phyloP scores from a whole-genome alignment of 441 rosid genomes.

The Corymbia citriodora region DNA sequence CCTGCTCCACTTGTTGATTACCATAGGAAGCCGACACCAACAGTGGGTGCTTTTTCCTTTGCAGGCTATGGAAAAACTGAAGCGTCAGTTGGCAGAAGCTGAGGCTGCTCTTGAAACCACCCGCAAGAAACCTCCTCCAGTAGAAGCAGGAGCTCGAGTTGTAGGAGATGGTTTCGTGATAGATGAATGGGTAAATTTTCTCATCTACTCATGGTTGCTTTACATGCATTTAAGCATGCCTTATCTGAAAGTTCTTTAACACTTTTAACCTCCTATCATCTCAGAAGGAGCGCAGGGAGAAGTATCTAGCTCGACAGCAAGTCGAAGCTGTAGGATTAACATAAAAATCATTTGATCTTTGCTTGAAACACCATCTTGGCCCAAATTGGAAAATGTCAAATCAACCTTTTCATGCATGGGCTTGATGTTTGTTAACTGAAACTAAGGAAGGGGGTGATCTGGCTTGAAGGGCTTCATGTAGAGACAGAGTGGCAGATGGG shows the following conservation, averaged over 20 bases:
- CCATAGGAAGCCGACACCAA: neutral
- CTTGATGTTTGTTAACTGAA: neutral
- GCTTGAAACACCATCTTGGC: neutral
- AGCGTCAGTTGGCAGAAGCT: constrained; percentile 59
- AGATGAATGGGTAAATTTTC: constrained; percentile 62
- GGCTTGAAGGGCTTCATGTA: neutral
- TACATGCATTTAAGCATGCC: neutral
- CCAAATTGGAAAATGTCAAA: neutral
- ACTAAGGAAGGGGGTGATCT: neutral
- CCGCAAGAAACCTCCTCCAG: constrained; percentile 63
- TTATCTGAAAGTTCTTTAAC: neutral
- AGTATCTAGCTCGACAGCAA: constrained; percentile 66
- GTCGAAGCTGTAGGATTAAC: constrained; percentile 38
- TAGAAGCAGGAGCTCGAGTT: constrained; percentile 51
- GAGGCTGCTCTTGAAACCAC: constrained; percentile 60
- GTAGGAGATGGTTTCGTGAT: constrained; percentile 71
- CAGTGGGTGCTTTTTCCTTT: neutral
- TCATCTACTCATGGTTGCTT: neutral
- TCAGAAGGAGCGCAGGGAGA: constrained; percentile 78
- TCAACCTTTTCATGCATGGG: neutral
- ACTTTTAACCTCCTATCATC: neutral
- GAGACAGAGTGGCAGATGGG: neutral
- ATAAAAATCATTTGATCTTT: constrained; percentile 4
- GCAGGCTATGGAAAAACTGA: constrained; percentile 64
- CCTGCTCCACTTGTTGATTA: neutral